Evolutionary conservation across 1,139 yeast species (phyloP), one percentile per base, ranked within the genome.

Genomic region (Cylindricascospora bacillispora): DNA sequence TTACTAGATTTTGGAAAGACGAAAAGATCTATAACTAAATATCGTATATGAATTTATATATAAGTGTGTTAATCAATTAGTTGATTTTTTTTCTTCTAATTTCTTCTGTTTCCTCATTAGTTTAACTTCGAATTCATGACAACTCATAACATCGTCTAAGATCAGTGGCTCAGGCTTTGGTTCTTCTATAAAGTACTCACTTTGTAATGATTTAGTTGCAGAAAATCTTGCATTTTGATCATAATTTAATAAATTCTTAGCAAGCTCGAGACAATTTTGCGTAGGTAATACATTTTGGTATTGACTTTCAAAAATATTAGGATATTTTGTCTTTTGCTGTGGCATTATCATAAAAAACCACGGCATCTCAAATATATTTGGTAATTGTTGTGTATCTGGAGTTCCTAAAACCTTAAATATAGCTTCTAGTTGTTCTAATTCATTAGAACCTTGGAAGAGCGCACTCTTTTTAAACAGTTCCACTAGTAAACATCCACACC

Each of bases 261-360:
- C 92, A 32, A 89, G 61, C 32, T 76, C 73, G 41, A 73, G 68
- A 35, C 85, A 72, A 13, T 65, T 64, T 4, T 64, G 63, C 3
- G 67, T 52, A 43, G 82, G 65, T 9, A 70, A 53, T 1, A 60
- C 42, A 15, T 57, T 44, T 1, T 51, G 49, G 47, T 63, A 80
- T 28, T 57, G 58, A 17, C 61, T 59, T 22, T 59, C 55, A 46
- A 86, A 80, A 28, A 56, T 56, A 26, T 65, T 54, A 29, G 65
- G 66, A 24, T 60, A 60, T 26, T 41, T 48, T 13, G 37, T 35
- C 4, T 37, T 34, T 13, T 47, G 44, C 26, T 56, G 56, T 2
- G 93, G 93, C 43, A 74, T 67, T 29, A 86, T 56, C 69, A 89
- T 68, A 45, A 82, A 89, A 59, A 76, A 85, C 98, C 98, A 89